phyloP scores from a whole-genome alignment of 257 asterid species.

The Anisodus tanguticus region DNA sequence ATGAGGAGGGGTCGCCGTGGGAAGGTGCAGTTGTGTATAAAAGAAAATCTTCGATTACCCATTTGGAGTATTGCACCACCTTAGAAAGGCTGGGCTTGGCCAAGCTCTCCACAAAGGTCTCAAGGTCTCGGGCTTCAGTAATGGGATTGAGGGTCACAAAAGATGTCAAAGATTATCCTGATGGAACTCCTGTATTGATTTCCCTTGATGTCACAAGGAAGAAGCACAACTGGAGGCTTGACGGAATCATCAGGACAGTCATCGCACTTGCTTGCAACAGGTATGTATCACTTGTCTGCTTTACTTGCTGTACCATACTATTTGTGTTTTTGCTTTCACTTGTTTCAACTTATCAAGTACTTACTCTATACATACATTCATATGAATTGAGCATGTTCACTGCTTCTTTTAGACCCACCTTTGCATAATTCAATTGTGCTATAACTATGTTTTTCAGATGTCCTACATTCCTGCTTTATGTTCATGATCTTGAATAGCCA shows the following conservation, averaged over 20 bases:
- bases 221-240: conserved; percentile 73
- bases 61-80: conserved; percentile 84
- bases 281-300: conserved; percentile 49
- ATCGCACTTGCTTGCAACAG: conserved; percentile 76
- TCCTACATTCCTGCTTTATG: background rate
- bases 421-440: background rate
- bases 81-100: conserved; percentile 82
- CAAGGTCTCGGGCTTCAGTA: conserved; percentile 68
- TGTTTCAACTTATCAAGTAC: background rate
- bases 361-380: background rate
- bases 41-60: conserved; percentile 65
- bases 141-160: conserved; percentile 80
- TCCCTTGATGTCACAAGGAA: conserved; percentile 74
- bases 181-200: conserved; percentile 85
- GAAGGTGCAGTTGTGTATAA: conserved; percentile 72
- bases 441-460: background rate
- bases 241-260: conserved; percentile 79
- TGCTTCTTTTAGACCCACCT: background rate
- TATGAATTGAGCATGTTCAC: background rate
- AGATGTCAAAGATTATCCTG: conserved; percentile 59
- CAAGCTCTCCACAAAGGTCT: conserved; percentile 64
- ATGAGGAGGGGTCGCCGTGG: conserved; percentile 69
- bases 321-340: background rate
- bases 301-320: background rate
- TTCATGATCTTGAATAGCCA: background rate